Base-by-base conservation (phyloP, 2,329 filamentous ascomycete genomes). In the Pestalotiopsis sp. region DNA sequence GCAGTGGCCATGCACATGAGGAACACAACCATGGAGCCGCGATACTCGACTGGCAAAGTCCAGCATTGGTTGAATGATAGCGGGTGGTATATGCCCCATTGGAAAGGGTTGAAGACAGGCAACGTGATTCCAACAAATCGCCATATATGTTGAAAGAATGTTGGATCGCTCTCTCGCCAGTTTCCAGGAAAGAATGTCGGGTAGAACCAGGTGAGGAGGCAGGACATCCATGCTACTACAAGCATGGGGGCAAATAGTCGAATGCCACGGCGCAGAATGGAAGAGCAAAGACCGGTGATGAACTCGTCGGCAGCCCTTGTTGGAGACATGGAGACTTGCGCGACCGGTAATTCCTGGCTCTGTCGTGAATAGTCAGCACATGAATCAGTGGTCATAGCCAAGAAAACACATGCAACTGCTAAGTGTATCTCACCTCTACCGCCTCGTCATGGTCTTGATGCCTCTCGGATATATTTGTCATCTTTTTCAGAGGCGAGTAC, bases 11-110 rank as follows among this genome's bases (percentile, higher is more conserved):
- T 23, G 6, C 63, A 65, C 25, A 55, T 27, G 7, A 65, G 23
- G 7, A 57, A 65, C 13, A 65, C 41, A 20, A 65, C 31, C 39
- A 65, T 57, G 3, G 63, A 65, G 17, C 63, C 63, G 14, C 63
- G 63, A 31, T 65, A 65, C 45, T 65, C 63, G 4, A 65, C 23
- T 11, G 41, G 20, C 25, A 65, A n/a, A 3, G 63, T 65, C 63
- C 63, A 65, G 25, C 63, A 65, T 20, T 65, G 63, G 12, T 55
- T 39, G 27, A 65, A 57, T 14, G 45, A 55, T 3, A 27, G 7
- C 12, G 63, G 45, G 3, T 14, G 23, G 17, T 57, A 31, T n/a
- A n/a, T 27, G 2, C 6, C 41, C 63, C 63, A 65, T 12, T 27
- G 23, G 39, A 49, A 64, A 1, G 63, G 63, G 36, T 57, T 57